Base-by-base conservation (phyloP, 2,329 filamentous ascomycete genomes). In the Blastomyces silverae region DNA sequence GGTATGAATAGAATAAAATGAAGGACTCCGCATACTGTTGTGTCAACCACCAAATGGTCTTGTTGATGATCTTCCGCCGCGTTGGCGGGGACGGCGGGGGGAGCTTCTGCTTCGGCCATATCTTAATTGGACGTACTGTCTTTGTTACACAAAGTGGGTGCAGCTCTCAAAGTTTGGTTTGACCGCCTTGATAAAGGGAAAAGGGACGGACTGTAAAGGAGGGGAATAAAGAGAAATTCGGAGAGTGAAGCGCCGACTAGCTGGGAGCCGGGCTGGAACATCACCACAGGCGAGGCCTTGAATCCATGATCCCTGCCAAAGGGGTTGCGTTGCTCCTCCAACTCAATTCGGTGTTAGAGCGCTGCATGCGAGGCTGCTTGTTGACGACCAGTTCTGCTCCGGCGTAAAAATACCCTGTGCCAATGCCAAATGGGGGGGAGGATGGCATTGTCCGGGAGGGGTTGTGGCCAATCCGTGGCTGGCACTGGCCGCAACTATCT, bases 1-100 rank as follows among this genome's bases (percentile, higher is more conserved):
- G 61, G 46, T 8, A 28, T 64, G 22, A 48, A 67, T 42, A 61
- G 22, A 48, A 67, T 42, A 61, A 66, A 17, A 65, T 44, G 31
- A 20, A 39, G 37, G 10, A 8, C 13, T 66, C 7, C 52, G 11
- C 57, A 25, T 59, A 59, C 57, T 7, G 17, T 37, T 20, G 57
- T 39, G 25, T 59, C 57, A 20, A 59, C 57, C 34, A 7, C 22
- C 25, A 59, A 17, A 13, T 52, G 13, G 8, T 52, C 48, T 0
- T 28, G 22, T 13, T 11, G 10, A 2, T 5, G 22, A 25, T 28
- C 11, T 52, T 52, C 48, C 22, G 48, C 22, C 5, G 48, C 37
- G 37, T 13, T 22, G 10, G 11, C 48, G 42, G 42, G 42, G 17
- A 28, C 22, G 22, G 22, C 22, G 48, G 10, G n/a, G 2, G 48